Base-by-base conservation (phyloP, 345 rosid species). In the Salix koriyanagi region DNA sequence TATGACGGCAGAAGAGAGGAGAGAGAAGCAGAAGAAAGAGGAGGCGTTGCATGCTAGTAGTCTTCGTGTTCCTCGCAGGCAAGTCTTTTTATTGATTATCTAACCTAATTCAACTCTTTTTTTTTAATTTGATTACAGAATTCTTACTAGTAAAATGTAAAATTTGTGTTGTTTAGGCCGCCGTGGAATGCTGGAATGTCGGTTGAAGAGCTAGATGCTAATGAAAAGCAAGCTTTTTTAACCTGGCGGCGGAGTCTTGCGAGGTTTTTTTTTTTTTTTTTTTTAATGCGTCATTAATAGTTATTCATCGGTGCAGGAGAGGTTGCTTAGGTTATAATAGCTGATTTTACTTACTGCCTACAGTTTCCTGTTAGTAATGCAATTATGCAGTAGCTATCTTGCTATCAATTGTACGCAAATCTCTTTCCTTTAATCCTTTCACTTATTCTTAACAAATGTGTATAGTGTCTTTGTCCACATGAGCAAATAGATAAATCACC, bases 221-320 rank as follows among this genome's bases (percentile, higher is more conserved):
- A 90, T 70, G 97, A 93, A 67, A 83, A 76, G 56, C 91, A 86
- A 77, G 87, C 97, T 77, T 94, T 94, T 79, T 79, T 95, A 16
- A 76, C 76, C 32, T 95, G 98, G 97, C 97, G 97, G 9, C 89
- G 95, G 36, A 82, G 82, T 82, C 90, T 94, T 79, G 95, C 88
- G 0, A 90, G 94, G 97, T 94, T 80, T 60, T 87, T 65, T 61
- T 8, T 25, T 25, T 8, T 25, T 25, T 25, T 12, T 68, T 5
- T 19, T 26, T 15, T 18, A 15, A 18, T 11, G 12, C 23, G 66
- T n/a, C 66, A 62, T 13, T 14, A 44, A 44, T 44, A 44, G 50
- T 44, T 44, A 12, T 13, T 44, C 16, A 41, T 41, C 44, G 13
- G 50, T 14, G 50, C 15, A 3, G 50, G 16, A 44, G 5, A 44